Evolutionary conservation across 495 filamentous ascomycete species (phyloP), one percentile per base, ranked within the genome.

Genomic region (Daldinia bambusicola): DNA sequence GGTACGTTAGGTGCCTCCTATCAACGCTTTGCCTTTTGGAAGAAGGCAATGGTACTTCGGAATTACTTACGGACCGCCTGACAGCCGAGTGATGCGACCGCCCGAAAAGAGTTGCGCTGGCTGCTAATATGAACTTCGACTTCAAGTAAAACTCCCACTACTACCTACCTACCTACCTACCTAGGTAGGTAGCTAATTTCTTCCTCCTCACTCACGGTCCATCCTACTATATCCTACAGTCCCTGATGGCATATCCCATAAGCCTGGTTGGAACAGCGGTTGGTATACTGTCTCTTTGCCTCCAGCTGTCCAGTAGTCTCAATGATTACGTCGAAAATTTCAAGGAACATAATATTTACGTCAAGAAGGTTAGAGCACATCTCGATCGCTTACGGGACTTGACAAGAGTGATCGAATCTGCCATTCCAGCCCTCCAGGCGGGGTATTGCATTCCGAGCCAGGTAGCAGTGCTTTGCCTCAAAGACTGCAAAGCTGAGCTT

Each of bases 241-340:
- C 9, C 34, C 34, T 10, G 6, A 36, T 36, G 60, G 43, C 34
- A 3, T 45, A 62, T 10, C 45, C 60, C 18, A 13, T 62, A 6
- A 32, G 45, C 6, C 14, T 62, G 18, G 22, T 45, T 6, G 60
- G 60, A 4, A 62, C 60, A 6, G 45, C 48, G 1, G 45, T 40
- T n/a, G 60, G 60, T 8, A 62, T 62, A 62, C 31, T 53, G 8
- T 62, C 60, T 13, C 60, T 62, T 4, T 52, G 60, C 32, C 45
- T 62, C 18, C 60, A 62, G n/a, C 6, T 62, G 52, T 62, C 37
- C 5, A 26, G 45, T 31, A 38, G 43, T 26, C 43, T 62, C 3
- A 62, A 31, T 1, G 18, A 13, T 16, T 62, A 62, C 30, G 16
- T 62, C 2, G 32, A 53, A 8, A 31, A 51, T 38, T 52, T 38